phyloP scores from a whole-genome alignment of 2,329 filamentous ascomycete species.

The Plectosphaerella sp. region DNA sequence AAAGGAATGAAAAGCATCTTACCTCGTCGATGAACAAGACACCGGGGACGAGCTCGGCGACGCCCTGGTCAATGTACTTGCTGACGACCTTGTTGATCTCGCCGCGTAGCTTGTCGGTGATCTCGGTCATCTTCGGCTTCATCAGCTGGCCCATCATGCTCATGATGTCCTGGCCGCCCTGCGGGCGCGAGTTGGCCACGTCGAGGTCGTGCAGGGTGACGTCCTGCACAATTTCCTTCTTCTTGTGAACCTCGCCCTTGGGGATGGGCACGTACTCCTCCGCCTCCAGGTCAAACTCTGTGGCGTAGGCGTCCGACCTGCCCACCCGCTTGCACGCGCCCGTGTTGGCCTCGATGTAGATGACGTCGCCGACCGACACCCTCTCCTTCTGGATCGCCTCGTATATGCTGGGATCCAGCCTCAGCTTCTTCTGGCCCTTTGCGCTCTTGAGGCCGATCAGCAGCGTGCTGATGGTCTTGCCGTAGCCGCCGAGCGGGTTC shows the following conservation, averaged over 20 bases:
- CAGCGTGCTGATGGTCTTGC: conserved; percentile 93
- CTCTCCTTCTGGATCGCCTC: conserved; percentile 98
- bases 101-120: conserved; percentile 90
- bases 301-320: conserved; percentile 92
- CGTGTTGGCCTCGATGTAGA: conserved; percentile 99
- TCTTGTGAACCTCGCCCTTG: conserved; percentile 99
- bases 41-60: conserved; percentile 95
- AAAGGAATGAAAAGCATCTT: conserved; percentile 20
- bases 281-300: conserved; percentile 96
- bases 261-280: conserved; percentile 99
- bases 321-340: conserved; percentile 97
- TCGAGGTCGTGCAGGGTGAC: conserved; percentile 96
- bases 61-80: conserved; percentile 97
- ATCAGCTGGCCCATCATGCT: conserved; percentile 99
- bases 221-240: conserved; percentile 99
- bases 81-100: conserved; percentile 99
- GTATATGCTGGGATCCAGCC: conserved; percentile 96
- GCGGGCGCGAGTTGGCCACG: conserved; percentile 88
- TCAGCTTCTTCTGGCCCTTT: conserved; percentile 95
- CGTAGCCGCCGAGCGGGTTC: conserved; percentile 94
- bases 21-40: conserved; percentile 99
- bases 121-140: conserved; percentile 99
- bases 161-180: conserved; percentile 99
- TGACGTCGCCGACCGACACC: conserved; percentile 91
- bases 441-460: conserved; percentile 93